These are phyloP conservation scores for Elsinoe arachidis DNA, from an alignment of 2,329 filamentous ascomycete genomes.

Conservation along the genomic window DNA sequence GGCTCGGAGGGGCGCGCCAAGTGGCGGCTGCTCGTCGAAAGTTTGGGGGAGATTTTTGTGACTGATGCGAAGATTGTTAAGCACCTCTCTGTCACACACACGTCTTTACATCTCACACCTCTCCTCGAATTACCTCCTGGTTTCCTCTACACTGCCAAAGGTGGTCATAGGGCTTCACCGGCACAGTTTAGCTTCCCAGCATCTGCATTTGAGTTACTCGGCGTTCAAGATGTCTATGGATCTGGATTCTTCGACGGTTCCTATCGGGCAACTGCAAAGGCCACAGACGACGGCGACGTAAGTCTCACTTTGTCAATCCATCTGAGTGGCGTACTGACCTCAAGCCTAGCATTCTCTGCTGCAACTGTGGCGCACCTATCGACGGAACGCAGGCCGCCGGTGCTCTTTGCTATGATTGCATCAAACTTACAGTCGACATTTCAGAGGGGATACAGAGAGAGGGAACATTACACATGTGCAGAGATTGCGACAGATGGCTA, in stretches of 20 bases:
- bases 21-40: neutral
- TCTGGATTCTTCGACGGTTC: slow-evolving; percentile 25
- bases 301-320: slow-evolving; percentile 15
- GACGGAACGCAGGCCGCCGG: slow-evolving; percentile 80
- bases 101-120: neutral
- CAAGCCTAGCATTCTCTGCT: slow-evolving; percentile 74
- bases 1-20: neutral
- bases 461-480: slow-evolving; percentile 80
- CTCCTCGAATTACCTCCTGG: neutral
- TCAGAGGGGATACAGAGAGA: slow-evolving; percentile 86
- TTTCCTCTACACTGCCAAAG: neutral
- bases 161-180: no score
- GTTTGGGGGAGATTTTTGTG: slow-evolving; percentile 12
- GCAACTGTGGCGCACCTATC: slow-evolving; percentile 93
- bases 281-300: slow-evolving; percentile 25
- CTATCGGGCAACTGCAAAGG: slow-evolving; percentile 19
- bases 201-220: slow-evolving; percentile 12
- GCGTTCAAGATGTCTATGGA: slow-evolving; percentile 30
- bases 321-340: neutral
- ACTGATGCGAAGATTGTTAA: slow-evolving; percentile 10
- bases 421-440: slow-evolving; percentile 90
- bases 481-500: slow-evolving; percentile 90
- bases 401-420: slow-evolving; percentile 90
- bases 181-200: neutral
- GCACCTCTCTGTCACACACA: neutral